A percentile compares a stretch with the other conserved stretches of the same genome.
phyloP scores from a whole-genome alignment of 352 stramenopile species.

The Pythium brachiatum region DNA sequence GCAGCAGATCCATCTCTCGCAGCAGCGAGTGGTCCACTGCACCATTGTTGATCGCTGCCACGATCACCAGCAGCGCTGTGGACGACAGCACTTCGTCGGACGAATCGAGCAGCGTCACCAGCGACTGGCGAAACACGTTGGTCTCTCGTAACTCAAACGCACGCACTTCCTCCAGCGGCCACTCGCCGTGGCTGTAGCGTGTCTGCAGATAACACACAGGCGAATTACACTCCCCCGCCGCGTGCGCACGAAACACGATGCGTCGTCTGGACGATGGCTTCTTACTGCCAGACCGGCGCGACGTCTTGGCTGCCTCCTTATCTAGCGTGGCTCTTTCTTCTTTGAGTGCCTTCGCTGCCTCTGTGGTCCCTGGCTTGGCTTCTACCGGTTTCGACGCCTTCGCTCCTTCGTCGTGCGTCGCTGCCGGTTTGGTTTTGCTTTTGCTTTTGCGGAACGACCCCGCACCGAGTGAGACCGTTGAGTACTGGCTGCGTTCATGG shows the following conservation, averaged over 20 bases:
- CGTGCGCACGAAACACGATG: conserved; percentile 58
- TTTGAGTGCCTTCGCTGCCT: background rate
- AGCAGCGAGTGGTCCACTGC: conserved; percentile 61
- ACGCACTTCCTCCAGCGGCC: conserved; percentile 71
- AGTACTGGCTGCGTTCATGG: conserved; percentile 59
- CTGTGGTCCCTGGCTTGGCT: background rate
- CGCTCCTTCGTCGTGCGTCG: background rate
- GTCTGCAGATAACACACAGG: conserved; percentile 78
- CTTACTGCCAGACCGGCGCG: conserved; percentile 22
- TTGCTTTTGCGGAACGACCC: conserved; percentile 31
- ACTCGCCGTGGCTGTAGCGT: conserved; percentile 73
- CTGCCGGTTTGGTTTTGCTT: background rate
- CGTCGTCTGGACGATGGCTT: conserved; percentile 15
- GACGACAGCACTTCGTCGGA: conserved; percentile 62
- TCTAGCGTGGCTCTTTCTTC: background rate
- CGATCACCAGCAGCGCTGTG: conserved; percentile 51
- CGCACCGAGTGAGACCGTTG: conserved; percentile 49
- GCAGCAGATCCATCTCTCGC: conserved; percentile 57
- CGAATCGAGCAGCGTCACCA: conserved; percentile 62
- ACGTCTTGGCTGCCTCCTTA: conserved; percentile 20
- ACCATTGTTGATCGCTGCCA: conserved; percentile 66
- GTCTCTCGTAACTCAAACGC: conserved; percentile 35
- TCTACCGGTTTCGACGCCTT: background rate
- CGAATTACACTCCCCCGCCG: conserved; percentile 46
- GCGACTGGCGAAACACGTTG: conserved; percentile 64